Evolutionary conservation across 805 yeast genomes (phyloP), one percentile per base, ranked within the genome.

Genomic region (Alloascoidea hylecoeti): DNA sequence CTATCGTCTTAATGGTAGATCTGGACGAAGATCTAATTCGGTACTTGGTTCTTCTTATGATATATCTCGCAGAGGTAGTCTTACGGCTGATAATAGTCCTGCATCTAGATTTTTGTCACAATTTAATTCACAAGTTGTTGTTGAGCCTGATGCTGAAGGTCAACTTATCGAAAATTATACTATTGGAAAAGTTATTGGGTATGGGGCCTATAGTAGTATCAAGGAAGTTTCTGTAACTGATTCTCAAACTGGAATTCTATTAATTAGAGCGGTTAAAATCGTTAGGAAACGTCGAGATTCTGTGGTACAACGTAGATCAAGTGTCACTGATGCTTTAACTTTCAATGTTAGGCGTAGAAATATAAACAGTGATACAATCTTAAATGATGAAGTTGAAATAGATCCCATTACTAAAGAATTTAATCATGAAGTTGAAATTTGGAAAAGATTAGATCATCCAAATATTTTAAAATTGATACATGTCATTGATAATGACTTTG

Each of bases 181-280:
- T 18, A 52, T 86, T 18, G 95, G 94, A 1, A 75, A 74, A 46
- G 68, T 78, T 6, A 77, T 85, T 43, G 95, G 95, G 1, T 73
- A 72, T 51, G 96, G 96, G 12, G 94, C 95, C 0, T 88, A 92
- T 80, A 94, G 95, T 6, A 68, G 78, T 18, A 78, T 86, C 6
- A 61, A 94, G 41, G 89, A 81, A 51, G 81, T 89, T 44, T 54
- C 50, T 5, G 44, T 55, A 13, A 41, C 47, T 12, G 51, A 50
- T 16, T n/a, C 9, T 9, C 30, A 23, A n/a, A n/a, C 30, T 23
- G 30, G 30, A 9, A 23, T 23, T n/a, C 9, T 23, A n/a, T n/a
- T n/a, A n/a, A n/a, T n/a, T n/a, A n/a, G n/a, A n/a, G 46, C 43
- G 4, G 30, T 23, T n/a, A 44, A 44, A 36, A 41, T 47, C 6